Evolutionary conservation across 2,329 filamentous ascomycete species (phyloP).

Genomic region (Aureobasidium namibiae): DNA sequence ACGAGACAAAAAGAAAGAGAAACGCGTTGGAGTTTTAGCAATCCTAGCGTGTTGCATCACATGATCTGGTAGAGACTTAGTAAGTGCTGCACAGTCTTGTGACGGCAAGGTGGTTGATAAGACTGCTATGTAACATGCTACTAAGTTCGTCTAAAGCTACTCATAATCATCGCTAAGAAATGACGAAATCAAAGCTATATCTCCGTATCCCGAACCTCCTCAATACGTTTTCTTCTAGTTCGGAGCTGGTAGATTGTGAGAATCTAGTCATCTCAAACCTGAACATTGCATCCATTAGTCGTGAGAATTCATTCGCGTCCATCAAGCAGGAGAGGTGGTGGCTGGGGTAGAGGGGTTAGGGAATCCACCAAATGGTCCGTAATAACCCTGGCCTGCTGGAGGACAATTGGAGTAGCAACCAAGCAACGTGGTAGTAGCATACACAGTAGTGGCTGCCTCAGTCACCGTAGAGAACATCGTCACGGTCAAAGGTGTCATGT

Average conservation of each 20-base stretch:
- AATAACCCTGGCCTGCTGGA: conserved; percentile 8
- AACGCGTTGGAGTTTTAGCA: not conserved
- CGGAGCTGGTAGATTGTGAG: not conserved
- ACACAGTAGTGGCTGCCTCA: conserved; percentile 5
- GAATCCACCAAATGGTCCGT: conserved; percentile 2
- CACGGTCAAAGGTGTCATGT: not conserved
- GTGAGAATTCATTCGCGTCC: not conserved
- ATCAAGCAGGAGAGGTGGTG: not conserved
- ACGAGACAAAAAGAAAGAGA: not conserved
- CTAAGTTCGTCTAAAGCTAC: not conserved
- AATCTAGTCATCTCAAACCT: not conserved
- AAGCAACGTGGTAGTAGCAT: not conserved
- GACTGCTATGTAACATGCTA: not conserved
- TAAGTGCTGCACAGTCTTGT: conserved; percentile 13
- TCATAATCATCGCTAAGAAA: not conserved
- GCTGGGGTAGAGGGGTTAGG: not conserved
- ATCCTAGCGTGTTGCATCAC: conserved; percentile 9
- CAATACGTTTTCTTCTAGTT: not conserved
- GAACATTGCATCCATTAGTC: conserved; percentile 1
- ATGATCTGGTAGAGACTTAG: conserved; percentile 9
- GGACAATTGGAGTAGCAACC: conserved; percentile 17
- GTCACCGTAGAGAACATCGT: conserved; percentile 2
- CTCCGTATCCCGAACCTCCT: not conserved
- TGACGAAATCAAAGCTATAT: not conserved
- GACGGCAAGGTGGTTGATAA: conserved; percentile 4